Conservation (phyloP, 257 asterid genomes). For the Solanum chmielewskii region DNA sequence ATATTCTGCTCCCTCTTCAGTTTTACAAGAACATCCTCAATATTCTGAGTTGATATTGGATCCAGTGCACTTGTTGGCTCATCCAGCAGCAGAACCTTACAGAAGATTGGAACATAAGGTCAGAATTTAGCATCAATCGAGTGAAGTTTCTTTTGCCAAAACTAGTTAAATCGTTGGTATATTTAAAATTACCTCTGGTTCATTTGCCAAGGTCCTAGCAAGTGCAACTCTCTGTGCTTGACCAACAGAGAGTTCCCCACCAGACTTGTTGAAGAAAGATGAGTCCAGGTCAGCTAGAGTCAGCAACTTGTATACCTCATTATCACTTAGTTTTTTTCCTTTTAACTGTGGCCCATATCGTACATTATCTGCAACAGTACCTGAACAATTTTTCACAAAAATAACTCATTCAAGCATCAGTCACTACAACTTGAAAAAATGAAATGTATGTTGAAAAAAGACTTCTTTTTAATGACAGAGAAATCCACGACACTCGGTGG, state of each 20-base stretch:
- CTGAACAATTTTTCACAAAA: slow-evolving; percentile 13
- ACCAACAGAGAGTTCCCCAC: slow-evolving; percentile 63
- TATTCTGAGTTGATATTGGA: slow-evolving; percentile 66
- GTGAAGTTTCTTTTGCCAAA: not conserved
- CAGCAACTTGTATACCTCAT: slow-evolving; percentile 45
- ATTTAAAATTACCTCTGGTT: slow-evolving; percentile 43
- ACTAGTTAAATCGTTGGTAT: not conserved
- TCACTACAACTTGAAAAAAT: not conserved
- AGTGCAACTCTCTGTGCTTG: slow-evolving; percentile 89
- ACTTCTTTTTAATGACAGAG: not conserved
- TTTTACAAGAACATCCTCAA: slow-evolving; percentile 53
- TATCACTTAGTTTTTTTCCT: slow-evolving; percentile 47
- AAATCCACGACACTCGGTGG: not conserved
- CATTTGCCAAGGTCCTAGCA: slow-evolving; percentile 72
- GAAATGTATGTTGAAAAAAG: not conserved
- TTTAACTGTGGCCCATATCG: slow-evolving; percentile 62
- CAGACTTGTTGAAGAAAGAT: slow-evolving; percentile 47
- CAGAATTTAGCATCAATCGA: not conserved
- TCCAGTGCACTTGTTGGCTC: slow-evolving; percentile 80
- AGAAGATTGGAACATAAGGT: not conserved
- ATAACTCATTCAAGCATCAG: not conserved
- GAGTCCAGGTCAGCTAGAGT: slow-evolving; percentile 63
- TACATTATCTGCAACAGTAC: slow-evolving; percentile 62
- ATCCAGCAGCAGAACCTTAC: slow-evolving; percentile 56
- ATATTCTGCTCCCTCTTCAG: slow-evolving; percentile 45